Evolutionary conservation across 1,284 basidiomycete species (phyloP).

Genomic region (Trametes versicolor): DNA sequence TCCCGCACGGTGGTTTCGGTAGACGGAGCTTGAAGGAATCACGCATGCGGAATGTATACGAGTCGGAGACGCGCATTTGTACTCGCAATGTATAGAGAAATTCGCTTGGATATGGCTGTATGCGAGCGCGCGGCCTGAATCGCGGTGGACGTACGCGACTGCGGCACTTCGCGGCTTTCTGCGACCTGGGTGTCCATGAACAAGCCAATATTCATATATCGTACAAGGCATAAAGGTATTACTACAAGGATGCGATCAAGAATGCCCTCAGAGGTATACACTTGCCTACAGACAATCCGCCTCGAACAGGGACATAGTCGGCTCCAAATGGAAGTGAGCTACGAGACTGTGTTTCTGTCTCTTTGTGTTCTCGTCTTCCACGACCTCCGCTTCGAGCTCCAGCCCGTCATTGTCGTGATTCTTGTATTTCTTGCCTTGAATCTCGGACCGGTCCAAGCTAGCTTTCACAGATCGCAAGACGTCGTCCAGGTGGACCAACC

Average conservation of each 20-base stretch:
- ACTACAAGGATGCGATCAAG: not conserved
- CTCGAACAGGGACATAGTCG: slow-evolving; percentile 19
- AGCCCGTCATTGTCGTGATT: slow-evolving; percentile 18
- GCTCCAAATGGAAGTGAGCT: not conserved
- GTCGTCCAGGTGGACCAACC: slow-evolving; percentile 55
- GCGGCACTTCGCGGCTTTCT: too few species aligned
- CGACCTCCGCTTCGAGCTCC: slow-evolving; percentile 17
- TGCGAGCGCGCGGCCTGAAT: not conserved
- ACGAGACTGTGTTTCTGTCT: slow-evolving; percentile 18
- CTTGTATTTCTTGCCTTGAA: not conserved
- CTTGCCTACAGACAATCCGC: slow-evolving; percentile 11
- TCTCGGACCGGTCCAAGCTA: slow-evolving; percentile 26
- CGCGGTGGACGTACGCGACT: too few species aligned
- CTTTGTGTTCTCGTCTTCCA: slow-evolving; percentile 21
- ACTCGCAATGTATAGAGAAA: slow-evolving; percentile 2
- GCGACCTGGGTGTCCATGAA: too few species aligned
- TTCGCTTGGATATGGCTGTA: not conserved
- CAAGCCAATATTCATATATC: too few species aligned
- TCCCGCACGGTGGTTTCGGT: slow-evolving; percentile 1
- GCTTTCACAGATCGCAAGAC: slow-evolving; percentile 53
- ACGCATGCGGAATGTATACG: not conserved
- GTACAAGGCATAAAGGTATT: too few species aligned
- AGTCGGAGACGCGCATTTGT: not conserved
- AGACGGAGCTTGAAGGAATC: not conserved
- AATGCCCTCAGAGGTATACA: not conserved